Evolutionary conservation across 1,284 basidiomycete species (phyloP).

Genomic region (Mycosarcoma maydis): DNA sequence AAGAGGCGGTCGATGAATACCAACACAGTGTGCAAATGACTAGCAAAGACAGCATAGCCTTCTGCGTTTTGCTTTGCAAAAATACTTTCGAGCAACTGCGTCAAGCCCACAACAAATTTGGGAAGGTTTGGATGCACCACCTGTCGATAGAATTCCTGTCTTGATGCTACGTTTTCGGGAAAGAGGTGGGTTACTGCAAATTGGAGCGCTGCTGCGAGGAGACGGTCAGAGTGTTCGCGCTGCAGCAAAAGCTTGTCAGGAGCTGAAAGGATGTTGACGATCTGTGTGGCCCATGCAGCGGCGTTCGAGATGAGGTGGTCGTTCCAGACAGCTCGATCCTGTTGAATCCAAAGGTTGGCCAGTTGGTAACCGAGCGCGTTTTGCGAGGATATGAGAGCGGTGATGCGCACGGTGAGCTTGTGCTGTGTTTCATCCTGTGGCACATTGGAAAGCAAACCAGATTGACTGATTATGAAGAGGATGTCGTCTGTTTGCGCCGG

Average conservation of each 20-base stretch:
- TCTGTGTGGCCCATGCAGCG: conserved; percentile 38
- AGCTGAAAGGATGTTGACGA: conserved; percentile 30
- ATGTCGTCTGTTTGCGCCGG: conserved; percentile 15
- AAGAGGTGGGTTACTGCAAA: conserved; percentile 30
- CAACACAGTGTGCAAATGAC: conserved; percentile 20
- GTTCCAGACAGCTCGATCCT: conserved; percentile 36
- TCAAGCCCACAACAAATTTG: conserved; percentile 20
- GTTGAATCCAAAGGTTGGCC: conserved; percentile 41
- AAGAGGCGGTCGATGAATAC: conserved; percentile 27
- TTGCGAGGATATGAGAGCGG: conserved; percentile 40
- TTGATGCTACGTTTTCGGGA: conserved; percentile 23
- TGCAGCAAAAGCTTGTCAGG: conserved; percentile 29
- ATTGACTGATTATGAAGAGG: conserved; percentile 30
- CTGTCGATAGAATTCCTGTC: conserved; percentile 52
- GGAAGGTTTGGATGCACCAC: conserved; percentile 47
- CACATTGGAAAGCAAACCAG: conserved; percentile 16
- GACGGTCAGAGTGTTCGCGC: conserved; percentile 10
- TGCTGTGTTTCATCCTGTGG: conserved; percentile 35
- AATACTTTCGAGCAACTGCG: conserved; percentile 23
- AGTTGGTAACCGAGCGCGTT: conserved; percentile 39
- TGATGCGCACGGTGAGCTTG: conserved; percentile 46
- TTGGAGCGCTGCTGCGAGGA: conserved; percentile 27
- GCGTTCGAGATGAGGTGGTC: conserved; percentile 40
- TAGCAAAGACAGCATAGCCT: conserved; percentile 3
- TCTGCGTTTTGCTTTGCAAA: conserved; percentile 4